Conservation (phyloP, 176 grass and related monocot species). For the Puccinellia tenuiflora region DNA sequence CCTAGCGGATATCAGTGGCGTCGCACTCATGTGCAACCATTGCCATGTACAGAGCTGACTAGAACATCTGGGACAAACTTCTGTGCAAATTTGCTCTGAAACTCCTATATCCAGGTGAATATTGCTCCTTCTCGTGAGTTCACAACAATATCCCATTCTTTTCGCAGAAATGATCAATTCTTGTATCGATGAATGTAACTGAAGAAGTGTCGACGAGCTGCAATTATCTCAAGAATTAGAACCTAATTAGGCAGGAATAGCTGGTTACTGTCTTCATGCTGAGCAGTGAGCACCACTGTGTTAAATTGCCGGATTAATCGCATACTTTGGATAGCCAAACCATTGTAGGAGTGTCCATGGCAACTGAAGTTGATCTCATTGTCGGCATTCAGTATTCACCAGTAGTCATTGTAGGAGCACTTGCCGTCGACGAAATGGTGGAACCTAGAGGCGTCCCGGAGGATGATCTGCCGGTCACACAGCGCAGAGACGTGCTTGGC, state of each 20-base stretch:
- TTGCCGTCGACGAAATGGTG: constrained; percentile 63
- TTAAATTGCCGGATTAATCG: too few species aligned
- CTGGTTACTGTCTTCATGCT: too few species aligned
- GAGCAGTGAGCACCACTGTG: too few species aligned
- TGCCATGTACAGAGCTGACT: constrained; percentile 32
- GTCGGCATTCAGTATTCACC: too few species aligned
- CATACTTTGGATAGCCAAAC: too few species aligned
- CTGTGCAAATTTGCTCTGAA: constrained; percentile 32
- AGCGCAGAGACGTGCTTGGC: constrained; percentile 50
- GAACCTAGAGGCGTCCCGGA: constrained; percentile 56
- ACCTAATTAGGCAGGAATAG: too few species aligned
- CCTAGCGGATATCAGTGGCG: too few species aligned
- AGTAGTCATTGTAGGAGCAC: constrained; percentile 76
- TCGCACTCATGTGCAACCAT: too few species aligned
- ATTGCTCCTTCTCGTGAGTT: background rate
- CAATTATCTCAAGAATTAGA: too few species aligned
- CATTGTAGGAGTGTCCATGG: too few species aligned
- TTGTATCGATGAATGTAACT: constrained; percentile 7
- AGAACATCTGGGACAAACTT: constrained; percentile 40
- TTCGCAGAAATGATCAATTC: background rate
- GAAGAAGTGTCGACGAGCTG: background rate
- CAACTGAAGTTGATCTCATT: too few species aligned
- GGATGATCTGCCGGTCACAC: constrained; percentile 38
- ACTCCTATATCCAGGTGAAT: background rate
- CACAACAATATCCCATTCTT: background rate